Conservation (phyloP, 192 early-diverging fungal genomes). For the Coemansia sp. region DNA sequence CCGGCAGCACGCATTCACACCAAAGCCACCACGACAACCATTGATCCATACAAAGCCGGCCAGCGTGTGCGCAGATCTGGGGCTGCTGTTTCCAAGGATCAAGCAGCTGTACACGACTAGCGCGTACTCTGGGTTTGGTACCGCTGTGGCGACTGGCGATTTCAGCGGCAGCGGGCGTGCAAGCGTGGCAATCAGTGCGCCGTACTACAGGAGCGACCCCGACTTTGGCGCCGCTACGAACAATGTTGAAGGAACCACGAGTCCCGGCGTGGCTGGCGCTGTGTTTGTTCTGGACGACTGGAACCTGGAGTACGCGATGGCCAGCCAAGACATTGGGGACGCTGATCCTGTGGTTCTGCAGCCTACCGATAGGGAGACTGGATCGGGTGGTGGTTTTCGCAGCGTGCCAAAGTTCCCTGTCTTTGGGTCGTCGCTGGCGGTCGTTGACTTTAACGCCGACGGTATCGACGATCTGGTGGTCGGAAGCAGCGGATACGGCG, state of each 20-base stretch:
- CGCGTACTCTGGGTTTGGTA: conserved; percentile 70
- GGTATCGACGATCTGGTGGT: conserved; percentile 87
- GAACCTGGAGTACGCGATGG: conserved; percentile 13
- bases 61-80: conserved; percentile 25
- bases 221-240: not conserved
- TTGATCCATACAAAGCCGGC: not conserved
- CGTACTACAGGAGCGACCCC: conserved; percentile 49
- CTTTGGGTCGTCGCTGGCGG: conserved; percentile 78
- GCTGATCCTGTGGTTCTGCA: conserved; percentile 42
- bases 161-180: conserved; percentile 66
- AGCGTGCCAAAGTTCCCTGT: conserved; percentile 30
- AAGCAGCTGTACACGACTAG: conserved; percentile 51
- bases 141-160: conserved; percentile 65
- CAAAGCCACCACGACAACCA: not conserved
- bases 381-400: conserved; percentile 5
- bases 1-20: conserved; percentile 26
- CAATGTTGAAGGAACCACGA: not conserved
- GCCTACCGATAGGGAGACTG: conserved; percentile 15
- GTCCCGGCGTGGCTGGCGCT: conserved; percentile 47
- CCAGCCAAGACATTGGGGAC: conserved; percentile 53
- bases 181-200: conserved; percentile 69
- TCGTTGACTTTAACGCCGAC: conserved; percentile 82
- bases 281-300: conserved; percentile 56
- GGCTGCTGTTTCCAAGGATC: conserved; percentile 48
- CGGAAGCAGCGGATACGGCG: conserved; percentile 61